Evolutionary conservation across 2,329 filamentous ascomycete species (phyloP).

Genomic region (Ceratocystis ficicola): DNA sequence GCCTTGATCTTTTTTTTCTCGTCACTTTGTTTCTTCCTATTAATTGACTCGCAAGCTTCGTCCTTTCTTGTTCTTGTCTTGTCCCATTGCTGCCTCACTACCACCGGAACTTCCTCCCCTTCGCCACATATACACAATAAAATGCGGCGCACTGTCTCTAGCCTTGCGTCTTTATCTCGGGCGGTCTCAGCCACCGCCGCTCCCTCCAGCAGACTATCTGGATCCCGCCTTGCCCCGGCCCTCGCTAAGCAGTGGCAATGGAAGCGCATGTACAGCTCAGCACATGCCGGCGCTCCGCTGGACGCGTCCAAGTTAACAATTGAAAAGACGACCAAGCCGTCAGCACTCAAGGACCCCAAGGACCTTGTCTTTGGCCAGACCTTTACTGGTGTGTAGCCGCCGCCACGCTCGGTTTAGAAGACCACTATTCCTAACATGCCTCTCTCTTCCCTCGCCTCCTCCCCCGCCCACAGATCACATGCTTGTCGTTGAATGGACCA

Average conservation of each 20-base stretch:
- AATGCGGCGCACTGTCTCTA: slow-evolving; percentile 21
- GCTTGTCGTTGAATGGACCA: slow-evolving; percentile 88
- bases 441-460: neutral
- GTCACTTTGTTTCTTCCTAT: neutral
- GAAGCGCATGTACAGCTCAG: slow-evolving; percentile 26
- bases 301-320: slow-evolving; percentile 67
- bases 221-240: neutral
- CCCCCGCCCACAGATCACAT: slow-evolving; percentile 64
- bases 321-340: slow-evolving; percentile 63
- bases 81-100: neutral
- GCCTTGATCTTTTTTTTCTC: neutral
- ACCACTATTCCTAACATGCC: neutral
- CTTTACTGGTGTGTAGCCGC: slow-evolving; percentile 60
- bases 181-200: slow-evolving; percentile 8
- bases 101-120: neutral
- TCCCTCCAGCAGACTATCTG: neutral
- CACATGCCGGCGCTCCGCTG: slow-evolving; percentile 48
- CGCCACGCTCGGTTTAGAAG: neutral
- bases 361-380: slow-evolving; percentile 80
- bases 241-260: slow-evolving; percentile 14
- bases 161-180: slow-evolving; percentile 15
- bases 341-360: slow-evolving; percentile 58
- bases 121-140: neutral
- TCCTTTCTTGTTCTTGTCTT: neutral
- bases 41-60: neutral